Evolutionary conservation across 257 asterid genomes (phyloP), one percentile per base, ranked within the genome.

Genomic region (Lavandula angustifolia): DNA sequence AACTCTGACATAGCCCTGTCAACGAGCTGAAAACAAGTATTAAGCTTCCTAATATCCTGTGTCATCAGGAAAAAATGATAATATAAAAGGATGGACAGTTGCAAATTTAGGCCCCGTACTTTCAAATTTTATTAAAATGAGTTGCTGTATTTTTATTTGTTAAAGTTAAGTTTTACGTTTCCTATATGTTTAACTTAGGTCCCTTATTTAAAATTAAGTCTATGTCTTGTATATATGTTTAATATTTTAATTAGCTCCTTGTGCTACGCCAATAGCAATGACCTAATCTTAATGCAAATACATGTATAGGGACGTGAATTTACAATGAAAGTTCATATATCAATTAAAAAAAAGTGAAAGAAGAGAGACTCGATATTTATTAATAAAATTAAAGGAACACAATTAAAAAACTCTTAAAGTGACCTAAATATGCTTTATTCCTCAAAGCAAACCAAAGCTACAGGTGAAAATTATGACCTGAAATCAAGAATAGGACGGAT

Each of bases 401-500:
- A 40, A 58, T 16, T 58, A 37, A 57, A 37, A 57, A 8, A 57
- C 49, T 16, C 3, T 8, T 16, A 57, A 8, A 57, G 35, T 50
- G 17, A 18, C 50, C 64, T 9, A 57, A 4, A 58, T 38, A 4
- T 58, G 31, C 22, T 34, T 55, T 55, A 34, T 59, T 59, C 12
- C 17, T 27, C 34, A 48, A 65, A 49, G 58, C 59, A 68, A 42
- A 66, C 54, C 8, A 54, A 55, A 69, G 59, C 50, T 37, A 60
- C 7, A 66, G 70, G 73, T 44, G 60, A 73, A 66, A 72, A 67
- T 56, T 59, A 68, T 74, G 87, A 94, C 99, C 99, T 94, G 98
- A 94, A 94, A 83, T 94, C 98, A 38, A 94, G 95, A 74, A 90
- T 88, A 48, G 99, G 99, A 47, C 99, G 87, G 65, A 94, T 95